Conservation (phyloP, 441 rosid genomes). For the Pelargonium fulgidum region DNA sequence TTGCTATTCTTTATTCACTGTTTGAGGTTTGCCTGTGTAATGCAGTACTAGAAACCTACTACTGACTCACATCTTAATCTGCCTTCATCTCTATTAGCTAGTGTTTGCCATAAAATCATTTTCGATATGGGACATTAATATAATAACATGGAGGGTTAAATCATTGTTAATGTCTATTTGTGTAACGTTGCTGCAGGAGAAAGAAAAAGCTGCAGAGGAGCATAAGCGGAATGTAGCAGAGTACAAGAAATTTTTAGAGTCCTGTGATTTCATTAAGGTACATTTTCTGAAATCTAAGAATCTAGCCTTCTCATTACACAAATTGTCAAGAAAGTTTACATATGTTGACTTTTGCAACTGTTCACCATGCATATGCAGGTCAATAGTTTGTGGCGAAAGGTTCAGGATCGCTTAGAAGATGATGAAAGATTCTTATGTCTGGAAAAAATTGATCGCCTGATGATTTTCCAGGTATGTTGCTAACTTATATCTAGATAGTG, state of each 20-base stretch:
- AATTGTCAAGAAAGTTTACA: background rate
- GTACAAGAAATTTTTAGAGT: slow-evolving; percentile 63
- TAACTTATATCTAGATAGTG: slow-evolving; percentile 9
- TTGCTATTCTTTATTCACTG: background rate
- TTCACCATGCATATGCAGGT: slow-evolving; percentile 42
- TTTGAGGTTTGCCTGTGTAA: background rate
- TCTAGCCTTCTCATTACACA: background rate
- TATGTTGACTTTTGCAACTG: slow-evolving; percentile 6
- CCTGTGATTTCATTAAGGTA: slow-evolving; percentile 88
- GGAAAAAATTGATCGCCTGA: slow-evolving; percentile 85
- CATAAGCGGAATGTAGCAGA: slow-evolving; percentile 60
- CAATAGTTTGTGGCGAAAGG: slow-evolving; percentile 83
- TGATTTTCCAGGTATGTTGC: slow-evolving; percentile 58
- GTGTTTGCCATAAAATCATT: background rate
- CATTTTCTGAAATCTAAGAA: slow-evolving; percentile 1
- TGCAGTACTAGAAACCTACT: background rate
- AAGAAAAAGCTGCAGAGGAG: slow-evolving; percentile 80
- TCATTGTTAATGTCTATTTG: slow-evolving; percentile 14
- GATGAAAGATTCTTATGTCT: slow-evolving; percentile 82
- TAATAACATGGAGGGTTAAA: background rate
- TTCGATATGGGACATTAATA: background rate
- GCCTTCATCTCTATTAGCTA: background rate
- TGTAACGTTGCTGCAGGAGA: slow-evolving; percentile 51
- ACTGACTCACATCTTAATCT: background rate
- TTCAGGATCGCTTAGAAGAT: slow-evolving; percentile 85